Percentiles rank a stretch among this genome's conserved stretches.
Evolutionary conservation across 106 monocot genomes (phyloP).

Genomic region (Allium cepa): DNA sequence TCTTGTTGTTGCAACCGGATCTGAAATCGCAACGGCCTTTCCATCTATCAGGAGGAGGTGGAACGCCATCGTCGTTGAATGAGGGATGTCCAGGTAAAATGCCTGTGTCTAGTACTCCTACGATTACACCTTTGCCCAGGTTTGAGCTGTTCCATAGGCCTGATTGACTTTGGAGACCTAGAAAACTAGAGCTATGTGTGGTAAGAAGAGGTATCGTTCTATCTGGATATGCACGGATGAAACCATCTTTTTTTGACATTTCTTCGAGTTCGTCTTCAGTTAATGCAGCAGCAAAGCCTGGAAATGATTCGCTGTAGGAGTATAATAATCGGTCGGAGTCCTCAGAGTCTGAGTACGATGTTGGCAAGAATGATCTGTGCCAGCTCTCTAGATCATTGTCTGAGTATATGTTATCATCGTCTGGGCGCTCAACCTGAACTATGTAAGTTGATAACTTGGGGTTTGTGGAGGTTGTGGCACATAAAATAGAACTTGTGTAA

Average conservation of each 20-base stretch:
- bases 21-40: neutral
- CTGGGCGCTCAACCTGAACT: neutral
- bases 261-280: constrained; percentile 5
- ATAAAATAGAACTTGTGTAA: neutral
- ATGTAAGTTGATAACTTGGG: constrained; percentile 1
- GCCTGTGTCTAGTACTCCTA: constrained; percentile 3
- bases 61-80: constrained; percentile 1
- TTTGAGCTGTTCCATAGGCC: constrained; percentile 7
- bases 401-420: neutral
- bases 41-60: constrained; percentile 7
- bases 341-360: neutral
- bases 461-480: neutral
- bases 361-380: neutral
- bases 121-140: constrained; percentile 2
- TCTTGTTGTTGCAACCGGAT: constrained; percentile 12
- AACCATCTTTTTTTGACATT: constrained; percentile 6
- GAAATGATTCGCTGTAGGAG: constrained; percentile 9
- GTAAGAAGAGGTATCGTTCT: constrained; percentile 1
- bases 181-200: constrained; percentile 13
- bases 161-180: neutral
- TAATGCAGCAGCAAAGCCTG: constrained; percentile 15
- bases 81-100: constrained; percentile 3
- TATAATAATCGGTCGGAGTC: constrained; percentile 10
- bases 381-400: neutral
- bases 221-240: constrained; percentile 8